These are phyloP conservation scores for Nannochloropsis salina DNA, from an alignment of 108 stramenopile species.

Conservation along the genomic window DNA sequence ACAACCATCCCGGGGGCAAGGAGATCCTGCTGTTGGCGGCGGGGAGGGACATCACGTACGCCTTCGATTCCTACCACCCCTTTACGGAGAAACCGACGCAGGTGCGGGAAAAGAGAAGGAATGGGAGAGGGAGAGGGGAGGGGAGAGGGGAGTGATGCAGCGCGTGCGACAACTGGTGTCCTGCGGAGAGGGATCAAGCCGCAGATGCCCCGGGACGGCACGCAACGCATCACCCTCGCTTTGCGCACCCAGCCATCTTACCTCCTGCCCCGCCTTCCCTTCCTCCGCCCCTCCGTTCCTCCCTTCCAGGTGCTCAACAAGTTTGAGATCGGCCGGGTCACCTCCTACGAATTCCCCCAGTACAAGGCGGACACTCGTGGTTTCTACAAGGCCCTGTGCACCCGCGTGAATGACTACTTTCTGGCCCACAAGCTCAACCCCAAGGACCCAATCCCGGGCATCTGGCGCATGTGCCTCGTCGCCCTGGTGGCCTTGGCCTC, in stretches of 20 bases:
- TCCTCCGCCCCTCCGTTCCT: neutral
- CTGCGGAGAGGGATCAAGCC: too few relatives aligned
- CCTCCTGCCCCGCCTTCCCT: neutral
- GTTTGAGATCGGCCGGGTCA: slow-evolving; percentile 39
- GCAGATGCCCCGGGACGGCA: too few relatives aligned
- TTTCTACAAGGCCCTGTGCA: slow-evolving; percentile 43
- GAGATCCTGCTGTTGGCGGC: slow-evolving; percentile 48
- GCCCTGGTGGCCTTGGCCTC: slow-evolving; percentile 30
- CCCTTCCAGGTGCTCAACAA: slow-evolving; percentile 29
- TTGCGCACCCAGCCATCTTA: neutral
- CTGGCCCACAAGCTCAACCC: slow-evolving; percentile 50
- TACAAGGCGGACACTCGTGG: slow-evolving; percentile 53
- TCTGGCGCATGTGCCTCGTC: slow-evolving; percentile 47
- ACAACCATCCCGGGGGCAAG: slow-evolving; percentile 49
- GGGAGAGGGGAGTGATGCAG: neutral
- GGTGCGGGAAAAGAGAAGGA: neutral
- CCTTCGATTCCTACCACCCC: slow-evolving; percentile 50
- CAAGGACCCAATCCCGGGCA: slow-evolving; percentile 38
- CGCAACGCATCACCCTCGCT: too few relatives aligned
- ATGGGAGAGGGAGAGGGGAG: neutral
- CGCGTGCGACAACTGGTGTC: too few relatives aligned
- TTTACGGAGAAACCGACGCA: slow-evolving; percentile 49
- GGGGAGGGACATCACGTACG: slow-evolving; percentile 50
- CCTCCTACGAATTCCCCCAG: slow-evolving; percentile 40
- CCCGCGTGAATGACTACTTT: slow-evolving; percentile 47